Evolutionary conservation across 2,329 filamentous ascomycete genomes (phyloP).

Genomic region (Penicillium sp.): DNA sequence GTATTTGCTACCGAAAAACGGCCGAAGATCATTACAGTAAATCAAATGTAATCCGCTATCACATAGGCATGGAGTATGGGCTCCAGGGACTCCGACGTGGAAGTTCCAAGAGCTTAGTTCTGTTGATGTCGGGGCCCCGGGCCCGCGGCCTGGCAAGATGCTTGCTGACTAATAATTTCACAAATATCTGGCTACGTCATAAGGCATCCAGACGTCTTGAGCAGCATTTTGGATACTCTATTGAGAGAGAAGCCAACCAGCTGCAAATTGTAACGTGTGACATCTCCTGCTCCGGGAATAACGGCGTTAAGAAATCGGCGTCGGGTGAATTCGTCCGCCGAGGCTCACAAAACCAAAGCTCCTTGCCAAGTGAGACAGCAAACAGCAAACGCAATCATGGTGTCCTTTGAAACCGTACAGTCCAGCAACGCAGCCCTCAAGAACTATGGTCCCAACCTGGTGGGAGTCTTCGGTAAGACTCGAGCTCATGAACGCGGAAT

Average conservation of each 20-base stretch:
- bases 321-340: not conserved
- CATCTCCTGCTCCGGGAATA: not conserved
- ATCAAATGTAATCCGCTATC: too few species aligned
- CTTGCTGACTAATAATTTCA: too few species aligned
- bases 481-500: constrained; percentile 47
- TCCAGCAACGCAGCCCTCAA: constrained; percentile 14
- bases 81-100: too few species aligned
- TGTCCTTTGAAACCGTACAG: constrained; percentile 8
- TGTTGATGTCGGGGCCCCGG: too few species aligned
- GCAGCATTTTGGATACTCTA: not conserved
- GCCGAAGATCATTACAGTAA: too few species aligned
- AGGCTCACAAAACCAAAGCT: not conserved
- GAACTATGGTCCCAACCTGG: constrained; percentile 34
- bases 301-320: not conserved
- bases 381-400: constrained; percentile 7
- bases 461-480: constrained; percentile 45
- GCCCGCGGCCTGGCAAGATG: too few species aligned
- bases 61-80: too few species aligned
- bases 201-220: too few species aligned
- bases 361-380: not conserved
- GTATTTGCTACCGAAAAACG: not conserved
- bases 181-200: too few species aligned
- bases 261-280: too few species aligned
- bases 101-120: too few species aligned
- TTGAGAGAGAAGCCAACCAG: constrained; percentile 1